Percentiles rank a stretch among this genome's conserved stretches.
Evolutionary conservation across 1,284 basidiomycete species (phyloP).

Genomic region (Trichosporon sp.): DNA sequence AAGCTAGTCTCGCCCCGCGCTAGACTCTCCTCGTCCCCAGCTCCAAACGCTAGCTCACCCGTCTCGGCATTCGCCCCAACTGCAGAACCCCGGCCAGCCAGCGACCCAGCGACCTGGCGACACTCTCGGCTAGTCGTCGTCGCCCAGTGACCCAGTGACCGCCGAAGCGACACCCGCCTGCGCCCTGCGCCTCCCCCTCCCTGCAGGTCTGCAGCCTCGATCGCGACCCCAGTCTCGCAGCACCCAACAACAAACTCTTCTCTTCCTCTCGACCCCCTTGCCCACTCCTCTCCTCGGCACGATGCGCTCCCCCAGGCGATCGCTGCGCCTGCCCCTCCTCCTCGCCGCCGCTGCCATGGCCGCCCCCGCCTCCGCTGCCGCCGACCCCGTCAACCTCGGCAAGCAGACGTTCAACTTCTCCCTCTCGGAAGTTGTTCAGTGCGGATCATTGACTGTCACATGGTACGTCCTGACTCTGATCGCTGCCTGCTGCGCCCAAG

Average conservation of each 20-base stretch:
- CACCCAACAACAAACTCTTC: neutral
- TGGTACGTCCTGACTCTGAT: neutral
- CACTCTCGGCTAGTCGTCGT: neutral
- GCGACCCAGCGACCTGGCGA: neutral
- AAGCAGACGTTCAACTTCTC: neutral
- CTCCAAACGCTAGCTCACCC: too few species aligned
- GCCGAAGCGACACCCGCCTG: too few species aligned
- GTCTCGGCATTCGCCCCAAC: too few species aligned
- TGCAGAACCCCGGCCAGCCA: too few species aligned
- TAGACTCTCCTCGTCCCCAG: too few species aligned
- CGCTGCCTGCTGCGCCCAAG: neutral
- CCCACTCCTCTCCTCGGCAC: neutral
- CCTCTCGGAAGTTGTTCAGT: neutral
- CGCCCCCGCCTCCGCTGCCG: neutral
- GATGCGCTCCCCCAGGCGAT: neutral
- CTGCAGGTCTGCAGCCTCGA: neutral
- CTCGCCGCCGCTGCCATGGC: neutral
- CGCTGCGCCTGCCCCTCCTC: neutral
- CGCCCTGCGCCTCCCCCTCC: neutral
- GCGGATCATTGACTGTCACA: neutral
- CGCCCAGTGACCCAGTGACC: neutral
- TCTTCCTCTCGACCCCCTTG: neutral
- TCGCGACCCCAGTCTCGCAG: neutral
- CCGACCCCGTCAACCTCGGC: neutral
- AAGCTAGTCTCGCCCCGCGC: too few species aligned